phyloP scores from a whole-genome alignment of 768 basidiomycete species.

The Tricholoma terreum region DNA sequence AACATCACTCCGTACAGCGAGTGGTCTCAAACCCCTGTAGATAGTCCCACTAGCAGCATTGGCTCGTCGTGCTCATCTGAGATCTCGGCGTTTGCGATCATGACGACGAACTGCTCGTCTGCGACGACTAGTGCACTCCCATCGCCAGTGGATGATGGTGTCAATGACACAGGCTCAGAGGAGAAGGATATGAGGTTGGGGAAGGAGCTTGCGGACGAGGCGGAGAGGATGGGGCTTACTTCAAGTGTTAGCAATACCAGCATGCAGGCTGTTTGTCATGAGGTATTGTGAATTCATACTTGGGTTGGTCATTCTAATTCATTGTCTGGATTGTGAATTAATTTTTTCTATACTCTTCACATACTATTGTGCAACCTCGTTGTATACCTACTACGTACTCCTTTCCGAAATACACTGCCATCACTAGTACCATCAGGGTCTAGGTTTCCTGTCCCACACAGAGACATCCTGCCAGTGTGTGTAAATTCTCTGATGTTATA shows the following conservation, averaged over 20 bases:
- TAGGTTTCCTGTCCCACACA: too few relatives aligned
- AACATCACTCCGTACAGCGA: slow-evolving; percentile 26
- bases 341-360: neutral
- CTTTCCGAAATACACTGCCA: too few relatives aligned
- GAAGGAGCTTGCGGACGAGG: slow-evolving; percentile 12
- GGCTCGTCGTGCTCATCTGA: slow-evolving; percentile 18
- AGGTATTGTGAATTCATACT: neutral
- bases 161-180: neutral
- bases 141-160: slow-evolving; percentile 27
- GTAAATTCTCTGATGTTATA: too few relatives aligned
- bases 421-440: too few relatives aligned
- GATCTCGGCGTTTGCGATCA: slow-evolving; percentile 23
- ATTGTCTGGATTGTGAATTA: neutral
- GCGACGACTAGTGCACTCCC: slow-evolving; percentile 27
- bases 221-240: slow-evolving; percentile 11
- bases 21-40: slow-evolving; percentile 12
- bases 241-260: slow-evolving; percentile 1
- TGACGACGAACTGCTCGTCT: slow-evolving; percentile 19
- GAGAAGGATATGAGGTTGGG: slow-evolving; percentile 3
- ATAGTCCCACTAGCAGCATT: slow-evolving; percentile 22
- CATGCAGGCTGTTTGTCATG: slow-evolving; percentile 19
- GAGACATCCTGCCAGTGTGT: too few relatives aligned
- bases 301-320: neutral
- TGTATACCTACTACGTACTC: neutral
- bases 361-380: neutral